Percentiles rank a stretch among this genome's conserved stretches.
Evolutionary conservation across 2,329 filamentous ascomycete species (phyloP).

Genomic region (Pseudodiploospora longispora): DNA sequence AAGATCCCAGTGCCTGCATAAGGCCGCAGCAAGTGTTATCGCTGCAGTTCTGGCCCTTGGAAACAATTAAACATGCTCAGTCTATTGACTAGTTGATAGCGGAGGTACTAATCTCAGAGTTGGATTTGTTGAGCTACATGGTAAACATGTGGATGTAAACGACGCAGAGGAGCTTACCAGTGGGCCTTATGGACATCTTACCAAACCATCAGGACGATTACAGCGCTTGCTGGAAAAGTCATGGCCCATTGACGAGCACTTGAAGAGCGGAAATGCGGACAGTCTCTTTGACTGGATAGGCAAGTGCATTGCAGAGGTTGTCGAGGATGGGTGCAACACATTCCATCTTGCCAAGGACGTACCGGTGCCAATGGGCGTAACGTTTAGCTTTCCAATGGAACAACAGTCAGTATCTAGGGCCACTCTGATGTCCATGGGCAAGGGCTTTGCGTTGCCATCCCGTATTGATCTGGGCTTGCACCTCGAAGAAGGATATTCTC

Average conservation of each 20-base stretch:
- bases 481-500: conserved; percentile 50
- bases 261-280: conserved; percentile 67
- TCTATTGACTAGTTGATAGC: conserved; percentile 26
- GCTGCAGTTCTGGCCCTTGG: no score
- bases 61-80: neutral
- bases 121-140: conserved; percentile 55
- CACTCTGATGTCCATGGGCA: conserved; percentile 60
- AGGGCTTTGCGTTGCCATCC: conserved; percentile 57
- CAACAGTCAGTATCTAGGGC: conserved; percentile 56
- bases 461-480: conserved; percentile 53
- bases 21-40: no score
- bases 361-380: conserved; percentile 56
- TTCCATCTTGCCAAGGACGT: conserved; percentile 34
- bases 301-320: conserved; percentile 64
- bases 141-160: conserved; percentile 21
- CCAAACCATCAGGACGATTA: conserved; percentile 30
- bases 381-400: conserved; percentile 63
- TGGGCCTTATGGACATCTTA: conserved; percentile 11
- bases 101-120: conserved; percentile 63
- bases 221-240: conserved; percentile 57
- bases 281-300: conserved; percentile 78
- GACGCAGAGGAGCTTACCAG: conserved; percentile 4
- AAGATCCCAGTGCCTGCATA: conserved; percentile 21
- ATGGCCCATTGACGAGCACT: conserved; percentile 65
- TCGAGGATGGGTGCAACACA: conserved; percentile 45